Evolutionary conservation across 768 basidiomycete species (phyloP), one percentile per base, ranked within the genome.

Genomic region (Psilocybe cyanescens): DNA sequence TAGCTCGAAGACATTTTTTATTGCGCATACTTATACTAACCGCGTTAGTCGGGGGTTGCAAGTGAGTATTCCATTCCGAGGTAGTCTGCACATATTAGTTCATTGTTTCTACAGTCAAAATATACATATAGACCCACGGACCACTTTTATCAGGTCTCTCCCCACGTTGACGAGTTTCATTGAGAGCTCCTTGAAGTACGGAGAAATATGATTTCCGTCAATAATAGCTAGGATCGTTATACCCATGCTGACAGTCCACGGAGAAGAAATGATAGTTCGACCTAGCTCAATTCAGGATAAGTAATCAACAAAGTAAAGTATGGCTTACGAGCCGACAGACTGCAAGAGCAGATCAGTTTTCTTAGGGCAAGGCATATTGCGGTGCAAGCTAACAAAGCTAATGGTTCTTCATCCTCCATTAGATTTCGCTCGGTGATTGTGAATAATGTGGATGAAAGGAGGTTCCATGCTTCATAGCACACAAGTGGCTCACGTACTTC

Each of bases 391-490:
- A 87, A 64, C 48, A 88, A 65, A 8, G 83, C 83, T 28, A 89
- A 73, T 2, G 82, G 74, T 60, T 83, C 83, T 30, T 85, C 79
- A 37, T 83, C 81, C 29, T 71, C 77, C n/a, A 71, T 35, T 58
- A 81, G 79, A 45, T 81, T 72, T 28, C 72, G 76, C n/a, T 78
- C 74, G 33, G 85, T 66, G 37, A 86, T 81, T 39, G 84, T 71
- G 5, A 86, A 64, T 5, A 86, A 66, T 1, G 76, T 71, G 55
- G 86, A 83, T 30, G 82, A 72, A 55, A 91, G 69, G 67, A 82
- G 78, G 48, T 83, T 76, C 82, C 85, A 87, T 48, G 80, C 78
- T 67, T 89, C 87, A 8, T 79, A 74, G 58, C 74, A 74, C 41
- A 73, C 70, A 31, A 86, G 68, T 2, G 79, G 63, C 53, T 79